Evolutionary conservation across 108 stramenopile genomes (phyloP).

Genomic region (Nannochloropsis granulata): DNA sequence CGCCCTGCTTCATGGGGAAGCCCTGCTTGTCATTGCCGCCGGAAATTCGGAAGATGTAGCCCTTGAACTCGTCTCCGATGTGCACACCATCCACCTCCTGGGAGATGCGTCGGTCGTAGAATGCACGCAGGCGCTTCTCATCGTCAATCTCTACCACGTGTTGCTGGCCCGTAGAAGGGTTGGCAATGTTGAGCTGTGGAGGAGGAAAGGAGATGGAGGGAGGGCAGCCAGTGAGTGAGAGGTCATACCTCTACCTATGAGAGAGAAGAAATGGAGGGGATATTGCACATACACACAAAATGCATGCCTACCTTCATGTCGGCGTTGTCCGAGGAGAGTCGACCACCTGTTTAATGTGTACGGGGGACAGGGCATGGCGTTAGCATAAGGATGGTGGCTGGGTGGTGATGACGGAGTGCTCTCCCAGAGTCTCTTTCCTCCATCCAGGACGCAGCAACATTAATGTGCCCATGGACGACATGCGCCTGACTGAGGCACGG

Average conservation of each 20-base stretch:
- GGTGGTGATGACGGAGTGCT: background rate
- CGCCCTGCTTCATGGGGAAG: conserved; percentile 99
- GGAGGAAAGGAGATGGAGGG: background rate
- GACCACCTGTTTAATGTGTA: background rate
- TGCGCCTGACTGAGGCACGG: too few relatives aligned
- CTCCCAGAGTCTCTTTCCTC: too few relatives aligned
- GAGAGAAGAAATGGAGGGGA: background rate
- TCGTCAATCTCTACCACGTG: conserved; percentile 98
- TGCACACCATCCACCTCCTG: conserved; percentile 88
- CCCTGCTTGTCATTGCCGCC: conserved; percentile 99
- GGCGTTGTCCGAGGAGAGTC: background rate
- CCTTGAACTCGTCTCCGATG: conserved; percentile 96
- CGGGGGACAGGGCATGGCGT: background rate
- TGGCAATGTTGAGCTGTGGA: conserved; percentile 94
- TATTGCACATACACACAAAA: background rate
- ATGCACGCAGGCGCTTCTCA: conserved; percentile 88
- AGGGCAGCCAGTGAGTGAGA: background rate
- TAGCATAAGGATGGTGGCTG: background rate
- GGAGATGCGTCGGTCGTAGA: conserved; percentile 97
- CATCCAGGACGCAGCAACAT: too few relatives aligned
- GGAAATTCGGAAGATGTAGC: conserved; percentile 90
- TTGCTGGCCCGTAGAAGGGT: conserved; percentile 86
- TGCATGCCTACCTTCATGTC: background rate
- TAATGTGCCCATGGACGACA: too few relatives aligned
- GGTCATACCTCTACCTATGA: background rate